Evolutionary conservation across 75 land plant species (phyloP).

Genomic region (Selaginella tamariscina): DNA sequence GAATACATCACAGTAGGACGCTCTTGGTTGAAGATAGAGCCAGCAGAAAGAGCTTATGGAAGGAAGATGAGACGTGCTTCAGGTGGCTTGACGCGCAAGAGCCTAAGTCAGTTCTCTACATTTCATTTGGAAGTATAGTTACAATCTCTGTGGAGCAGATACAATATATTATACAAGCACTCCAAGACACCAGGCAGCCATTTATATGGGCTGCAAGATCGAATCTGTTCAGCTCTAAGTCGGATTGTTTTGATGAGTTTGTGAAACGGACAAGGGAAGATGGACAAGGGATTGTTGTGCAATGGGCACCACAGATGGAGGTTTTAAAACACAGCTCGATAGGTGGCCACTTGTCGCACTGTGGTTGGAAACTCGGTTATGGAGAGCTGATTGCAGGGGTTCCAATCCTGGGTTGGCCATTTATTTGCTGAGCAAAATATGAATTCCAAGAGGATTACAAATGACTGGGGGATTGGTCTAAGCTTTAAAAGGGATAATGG

Average conservation of each 20-base stretch:
- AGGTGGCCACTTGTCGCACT: slow-evolving; percentile 25
- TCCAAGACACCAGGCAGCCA: not conserved
- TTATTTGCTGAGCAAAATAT: slow-evolving; percentile 33
- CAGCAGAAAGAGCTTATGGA: slow-evolving; percentile 6
- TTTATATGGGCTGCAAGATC: not conserved
- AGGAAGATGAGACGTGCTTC: slow-evolving; percentile 8
- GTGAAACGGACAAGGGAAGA: not conserved
- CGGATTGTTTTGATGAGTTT: not conserved
- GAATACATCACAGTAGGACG: not conserved
- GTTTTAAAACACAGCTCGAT: slow-evolving; percentile 14
- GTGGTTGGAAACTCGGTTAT: slow-evolving; percentile 23
- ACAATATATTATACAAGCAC: not conserved
- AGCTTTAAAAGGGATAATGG: not conserved
- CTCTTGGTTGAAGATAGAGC: not conserved
- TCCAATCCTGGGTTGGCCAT: slow-evolving; percentile 23
- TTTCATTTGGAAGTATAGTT: slow-evolving; percentile 12
- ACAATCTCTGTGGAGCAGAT: not conserved
- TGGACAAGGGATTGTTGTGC: not conserved
- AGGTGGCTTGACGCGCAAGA: slow-evolving; percentile 9
- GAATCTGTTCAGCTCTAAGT: not conserved
- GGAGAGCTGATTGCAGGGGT: slow-evolving; percentile 17
- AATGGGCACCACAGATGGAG: slow-evolving; percentile 15
- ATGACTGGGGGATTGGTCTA: slow-evolving; percentile 5
- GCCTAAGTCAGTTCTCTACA: slow-evolving; percentile 3
- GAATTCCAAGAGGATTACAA: slow-evolving; percentile 16